Base-by-base conservation (phyloP, 805 yeast species). In the Saccharomycopsis babjevae region DNA sequence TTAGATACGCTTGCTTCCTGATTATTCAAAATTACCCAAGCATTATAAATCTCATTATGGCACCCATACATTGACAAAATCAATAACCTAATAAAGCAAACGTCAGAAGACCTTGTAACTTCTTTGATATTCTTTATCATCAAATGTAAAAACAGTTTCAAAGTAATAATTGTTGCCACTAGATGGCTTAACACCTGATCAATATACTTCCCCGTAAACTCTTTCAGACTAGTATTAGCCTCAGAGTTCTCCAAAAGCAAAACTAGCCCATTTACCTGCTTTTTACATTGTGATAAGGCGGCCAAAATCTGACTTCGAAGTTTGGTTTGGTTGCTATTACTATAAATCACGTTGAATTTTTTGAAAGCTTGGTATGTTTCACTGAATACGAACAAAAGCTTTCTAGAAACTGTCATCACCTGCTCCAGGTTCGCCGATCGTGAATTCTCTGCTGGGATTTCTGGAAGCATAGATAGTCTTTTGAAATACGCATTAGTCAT, bases 401-500 rank as follows among this genome's bases (percentile, higher is more conserved):
- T 79, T 58, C 80, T 67, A 4, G 80, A 72, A 1, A 76, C 79
- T 57, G 71, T 71, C 7, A 76, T 67, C 20, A 39, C 46, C 6
- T 56, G 52, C 11, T 30, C 52, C 13, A 39, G n/a, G 16, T 56
- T 46, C 7, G 32, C 52, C 10, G 32, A 28, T 11, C 34, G 52
- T 46, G 28, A 39, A 25, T 56, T 15, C n/a, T 56, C 52, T 39
- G 22, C 28, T 13, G 50, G 34, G 4, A 56, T 39, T 54, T 56
- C 58, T 5, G 75, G 78, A 18, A 79, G 67, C 0, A 81, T 77
- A 0, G 81, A 77, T 52, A 79, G 68, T 59, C 83, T 69, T 63
- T 79, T 67, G 64, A 78, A 77, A 66, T 78, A 78, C 1, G 82
- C 81, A 5, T 76, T 75, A 20, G 79, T 76, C 62, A 74, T 77